Base-by-base conservation (phyloP, 345 rosid genomes). In the Camelina hispida region DNA sequence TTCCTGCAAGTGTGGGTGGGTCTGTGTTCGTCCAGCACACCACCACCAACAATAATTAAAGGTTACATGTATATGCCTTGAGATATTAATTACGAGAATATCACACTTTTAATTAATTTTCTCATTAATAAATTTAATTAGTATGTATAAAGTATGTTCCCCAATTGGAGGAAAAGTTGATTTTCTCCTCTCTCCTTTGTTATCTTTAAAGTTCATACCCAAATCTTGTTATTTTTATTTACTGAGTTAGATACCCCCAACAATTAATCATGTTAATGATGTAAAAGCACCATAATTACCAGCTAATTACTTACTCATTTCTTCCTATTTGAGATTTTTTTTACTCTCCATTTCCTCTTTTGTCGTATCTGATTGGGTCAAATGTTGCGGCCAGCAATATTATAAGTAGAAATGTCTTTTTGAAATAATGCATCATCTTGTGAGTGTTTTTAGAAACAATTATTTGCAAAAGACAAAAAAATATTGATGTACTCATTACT, bases 91-190 rank as follows among this genome's bases (percentile, higher is more conserved):
- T 50, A 66, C 22, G 54, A 50, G 53, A 34, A 6, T 34, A 34
- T 7, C 52, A 66, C 54, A 32, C 35, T 51, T 37, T 67, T 14
- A 9, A 6, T 44, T 68, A 60, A 18, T 59, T 40, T 65, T 51
- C 62, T 50, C 34, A 8, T 10, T 38, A n/a, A 50, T 8, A 32
- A 64, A 61, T 32, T 43, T 32, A 18, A 60, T 68, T 60, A n/a
- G n/a, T n/a, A 15, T 30, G 47, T 42, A 42, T 60, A 60, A 60
- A 67, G 68, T 46, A 42, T 75, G 74, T 75, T 75, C 79, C 79
- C 79, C 69, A 20, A 40, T 5, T 16, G 79, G 79, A 75, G 68
- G 69, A 75, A 76, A 76, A 53, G 42, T 2, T 10, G 57, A 58
- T 60, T 25, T 50, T 34, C 20, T 50, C n/a, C 0, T 8, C 0